Evolutionary conservation across 768 basidiomycete genomes (phyloP), one percentile per base, ranked within the genome.

Genomic region (Hypholoma sublateritium): DNA sequence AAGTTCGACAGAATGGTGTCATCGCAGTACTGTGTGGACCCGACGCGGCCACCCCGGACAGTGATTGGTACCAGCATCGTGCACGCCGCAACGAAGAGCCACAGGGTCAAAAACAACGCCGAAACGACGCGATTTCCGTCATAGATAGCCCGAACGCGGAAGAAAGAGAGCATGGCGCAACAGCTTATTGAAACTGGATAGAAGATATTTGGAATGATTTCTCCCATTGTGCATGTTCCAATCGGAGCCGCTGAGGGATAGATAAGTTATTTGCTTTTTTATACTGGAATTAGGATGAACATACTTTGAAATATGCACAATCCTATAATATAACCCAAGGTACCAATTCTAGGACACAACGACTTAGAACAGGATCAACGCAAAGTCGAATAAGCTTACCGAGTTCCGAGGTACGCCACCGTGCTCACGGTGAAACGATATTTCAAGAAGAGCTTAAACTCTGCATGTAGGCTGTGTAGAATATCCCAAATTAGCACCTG

Each of bases 101-200:
- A 55, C 17, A 55, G 36, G 46, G 39, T 17, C 8, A 48, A 35
- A 36, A 55, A 55, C 11, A 47, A 55, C 25, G 14, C 34, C 3
- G 24, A 17, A 45, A 55, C 36, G 17, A 21, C 17, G 1, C 34
- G 34, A 2, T 48, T 37, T 4, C 36, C 25, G 21, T 47, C 36
- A 9, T 55, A 55, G 11, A 55, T 48, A 5, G 54, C 54, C 24
- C 54, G 28, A 28, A 55, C 32, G 16, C 54, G 54, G 34, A 55
- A 37, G 46, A 55, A 55, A 25, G 35, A 55, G 4, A 55, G 46
- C 9, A 55, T 17, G 28, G 45, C 45, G 13, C 34, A 47, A 21
- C 34, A 17, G 13, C 45, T 36, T 16, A 55, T 14, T 7, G 54
- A 34, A 5, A 55, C 14, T 25, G 54, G 34, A 12, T 55, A 47